Base-by-base conservation (phyloP, 2,329 filamentous ascomycete species). In the Fusarium floridanum region DNA sequence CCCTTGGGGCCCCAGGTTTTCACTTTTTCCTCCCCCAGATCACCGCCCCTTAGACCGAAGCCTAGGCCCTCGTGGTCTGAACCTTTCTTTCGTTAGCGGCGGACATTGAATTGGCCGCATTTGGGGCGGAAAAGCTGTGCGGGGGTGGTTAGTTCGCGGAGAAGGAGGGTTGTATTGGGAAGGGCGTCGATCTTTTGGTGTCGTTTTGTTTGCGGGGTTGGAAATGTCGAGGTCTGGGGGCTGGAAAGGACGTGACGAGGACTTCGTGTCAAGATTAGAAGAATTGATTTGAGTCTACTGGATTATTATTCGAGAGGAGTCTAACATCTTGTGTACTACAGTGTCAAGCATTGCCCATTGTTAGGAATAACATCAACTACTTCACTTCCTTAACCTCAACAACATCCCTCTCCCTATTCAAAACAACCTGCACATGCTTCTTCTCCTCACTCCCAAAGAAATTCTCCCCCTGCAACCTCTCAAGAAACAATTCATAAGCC, bases 401-500 rank as follows among this genome's bases (percentile, higher is more conserved):
- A 0, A 76, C 73, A 12, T 69, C 56, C 48, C 77, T 61, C 22
- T 22, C n/a, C 55, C 55, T 68, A 2, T 60, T 39, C 9, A 69
- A 34, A 34, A 69, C 69, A 24, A 62, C 61, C 34, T 55, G 68
- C 6, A 67, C 32, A 62, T 79, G 74, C 53, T 70, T 77, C 61
- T 68, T 76, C 12, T 17, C 27, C 0, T 27, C 45, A 17, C 17
- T 48, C 6, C 39, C 37, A 22, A 76, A 77, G n/a, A 79, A 68
- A 7, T 66, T 74, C 48, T 77, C 65, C 0, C 61, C 53, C 32
- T 77, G 72, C 1, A 79, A 61, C 16, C 64, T 61, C 9, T 73
- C 71, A 2, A 78, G 71, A 6, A 75, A 78, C 1, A 79, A 57
- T 16, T 79, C 77, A 9, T 79, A 78, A 3, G 72, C 74, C 16